phyloP scores from a whole-genome alignment of 306 rosid genomes.

The Quillaja saponaria region DNA sequence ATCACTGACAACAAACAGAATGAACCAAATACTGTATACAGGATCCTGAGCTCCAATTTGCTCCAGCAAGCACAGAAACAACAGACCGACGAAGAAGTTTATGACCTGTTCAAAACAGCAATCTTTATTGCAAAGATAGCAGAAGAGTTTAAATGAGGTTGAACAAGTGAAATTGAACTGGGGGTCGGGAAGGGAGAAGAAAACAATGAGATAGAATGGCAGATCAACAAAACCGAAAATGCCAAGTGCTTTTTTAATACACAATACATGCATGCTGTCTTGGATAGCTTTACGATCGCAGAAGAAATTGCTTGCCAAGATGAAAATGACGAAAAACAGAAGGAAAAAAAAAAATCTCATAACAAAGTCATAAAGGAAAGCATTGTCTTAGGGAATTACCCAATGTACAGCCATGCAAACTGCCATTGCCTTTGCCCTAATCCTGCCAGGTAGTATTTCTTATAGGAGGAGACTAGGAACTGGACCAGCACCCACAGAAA shows the following conservation, averaged over 20 bases:
- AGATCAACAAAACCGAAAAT: neutral
- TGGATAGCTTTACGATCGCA: constrained; percentile 1
- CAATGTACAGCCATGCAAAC: constrained; percentile 85
- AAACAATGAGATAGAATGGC: constrained; percentile 18
- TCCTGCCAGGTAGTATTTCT: constrained; percentile 65
- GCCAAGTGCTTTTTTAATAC: constrained; percentile 7
- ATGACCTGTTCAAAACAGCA: constrained; percentile 52
- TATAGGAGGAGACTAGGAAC: constrained; percentile 83
- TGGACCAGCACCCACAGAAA: constrained; percentile 81
- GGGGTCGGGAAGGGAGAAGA: neutral
- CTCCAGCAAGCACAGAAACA: constrained; percentile 75
- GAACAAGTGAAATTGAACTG: constrained; percentile 1
- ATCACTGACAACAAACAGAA: constrained; percentile 60
- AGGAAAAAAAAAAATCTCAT: neutral
- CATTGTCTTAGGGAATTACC: constrained; percentile 46
- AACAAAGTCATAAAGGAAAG: constrained; percentile 20
- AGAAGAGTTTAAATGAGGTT: constrained; percentile 9
- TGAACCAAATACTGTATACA: constrained; percentile 57
- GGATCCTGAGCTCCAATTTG: constrained; percentile 55
- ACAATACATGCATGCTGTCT: constrained; percentile 7
- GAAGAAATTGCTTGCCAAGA: neutral
- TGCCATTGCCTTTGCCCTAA: constrained; percentile 87
- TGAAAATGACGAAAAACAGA: constrained; percentile 1
- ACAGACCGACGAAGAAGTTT: constrained; percentile 77
- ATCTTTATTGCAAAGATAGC: constrained; percentile 1